phyloP scores from a whole-genome alignment of 192 early-diverging fungal genomes.

The Rhizophagus sp. region DNA sequence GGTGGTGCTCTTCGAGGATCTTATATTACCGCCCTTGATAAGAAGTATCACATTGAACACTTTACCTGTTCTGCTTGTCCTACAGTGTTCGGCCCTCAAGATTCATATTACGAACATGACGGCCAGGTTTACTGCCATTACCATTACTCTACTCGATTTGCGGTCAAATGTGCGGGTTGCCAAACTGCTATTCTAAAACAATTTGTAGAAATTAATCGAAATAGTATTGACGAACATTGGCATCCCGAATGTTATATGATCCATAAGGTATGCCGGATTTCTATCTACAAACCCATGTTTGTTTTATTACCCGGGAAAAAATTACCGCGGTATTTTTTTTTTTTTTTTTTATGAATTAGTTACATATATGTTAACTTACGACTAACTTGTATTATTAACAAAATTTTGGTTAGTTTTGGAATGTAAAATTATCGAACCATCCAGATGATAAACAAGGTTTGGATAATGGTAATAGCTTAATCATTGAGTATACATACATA shows the following conservation, averaged over 20 bases:
- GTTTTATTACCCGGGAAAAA: not conserved
- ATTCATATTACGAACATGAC: constrained; percentile 96
- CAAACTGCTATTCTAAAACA: constrained; percentile 93
- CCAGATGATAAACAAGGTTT: constrained; percentile 23
- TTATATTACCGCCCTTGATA: constrained; percentile 88
- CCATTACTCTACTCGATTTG: constrained; percentile 90
- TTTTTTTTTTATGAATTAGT: not conserved
- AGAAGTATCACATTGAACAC: constrained; percentile 97
- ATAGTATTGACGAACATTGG: constrained; percentile 84
- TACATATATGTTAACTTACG: not conserved
- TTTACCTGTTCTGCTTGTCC: constrained; percentile 94
- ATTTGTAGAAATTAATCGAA: constrained; percentile 91
- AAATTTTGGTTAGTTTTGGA: constrained; percentile 54
- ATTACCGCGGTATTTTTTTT: not conserved
- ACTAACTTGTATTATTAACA: not conserved
- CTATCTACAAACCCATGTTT: not conserved
- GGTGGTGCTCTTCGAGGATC: constrained; percentile 84
- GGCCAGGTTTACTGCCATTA: constrained; percentile 91
- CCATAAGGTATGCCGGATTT: constrained; percentile 74
- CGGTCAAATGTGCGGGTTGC: constrained; percentile 95
- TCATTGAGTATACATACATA: not conserved
- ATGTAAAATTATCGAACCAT: constrained; percentile 51
- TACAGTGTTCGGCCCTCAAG: constrained; percentile 91
- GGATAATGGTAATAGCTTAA: constrained; percentile 14
- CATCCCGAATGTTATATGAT: constrained; percentile 99